phyloP scores from a whole-genome alignment of 148 eudicot species.

The Polygonum aviculare region DNA sequence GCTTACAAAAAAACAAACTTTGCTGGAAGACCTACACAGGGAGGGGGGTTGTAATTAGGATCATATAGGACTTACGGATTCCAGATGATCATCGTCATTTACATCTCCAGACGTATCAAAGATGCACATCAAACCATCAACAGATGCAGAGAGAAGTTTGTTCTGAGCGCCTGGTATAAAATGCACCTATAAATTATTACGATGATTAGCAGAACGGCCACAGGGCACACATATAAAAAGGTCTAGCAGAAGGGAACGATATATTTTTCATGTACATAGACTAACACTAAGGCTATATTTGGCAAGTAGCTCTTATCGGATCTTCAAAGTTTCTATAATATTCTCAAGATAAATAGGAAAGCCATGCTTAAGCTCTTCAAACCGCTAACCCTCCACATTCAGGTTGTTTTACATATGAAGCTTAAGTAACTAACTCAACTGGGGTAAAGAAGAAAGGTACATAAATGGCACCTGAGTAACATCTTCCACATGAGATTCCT shows the following conservation, averaged over 20 bases:
- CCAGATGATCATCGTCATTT: conserved; percentile 82
- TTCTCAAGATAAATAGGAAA: background rate
- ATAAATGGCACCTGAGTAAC: conserved; percentile 66
- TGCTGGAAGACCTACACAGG: background rate
- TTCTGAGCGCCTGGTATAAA: conserved; percentile 67
- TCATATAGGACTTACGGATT: conserved; percentile 46
- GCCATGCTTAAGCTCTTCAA: background rate
- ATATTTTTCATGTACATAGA: background rate
- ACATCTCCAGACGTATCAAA: conserved; percentile 78
- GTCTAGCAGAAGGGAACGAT: background rate
- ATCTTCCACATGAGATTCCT: conserved; percentile 93
- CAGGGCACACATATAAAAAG: background rate
- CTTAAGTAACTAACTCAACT: background rate
- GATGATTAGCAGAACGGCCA: background rate
- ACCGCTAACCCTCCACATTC: background rate
- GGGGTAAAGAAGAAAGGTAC: background rate
- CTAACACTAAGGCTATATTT: background rate
- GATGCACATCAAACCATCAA: conserved; percentile 86
- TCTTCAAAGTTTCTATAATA: background rate
- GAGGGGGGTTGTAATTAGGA: background rate
- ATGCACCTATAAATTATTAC: conserved; percentile 40
- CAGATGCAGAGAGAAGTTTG: conserved; percentile 90
- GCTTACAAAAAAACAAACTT: background rate
- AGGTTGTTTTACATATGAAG: background rate
- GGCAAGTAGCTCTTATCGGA: background rate